These are phyloP conservation scores for Cucurbita ficifolia DNA, from an alignment of 306 rosid species.

Conservation along the genomic window DNA sequence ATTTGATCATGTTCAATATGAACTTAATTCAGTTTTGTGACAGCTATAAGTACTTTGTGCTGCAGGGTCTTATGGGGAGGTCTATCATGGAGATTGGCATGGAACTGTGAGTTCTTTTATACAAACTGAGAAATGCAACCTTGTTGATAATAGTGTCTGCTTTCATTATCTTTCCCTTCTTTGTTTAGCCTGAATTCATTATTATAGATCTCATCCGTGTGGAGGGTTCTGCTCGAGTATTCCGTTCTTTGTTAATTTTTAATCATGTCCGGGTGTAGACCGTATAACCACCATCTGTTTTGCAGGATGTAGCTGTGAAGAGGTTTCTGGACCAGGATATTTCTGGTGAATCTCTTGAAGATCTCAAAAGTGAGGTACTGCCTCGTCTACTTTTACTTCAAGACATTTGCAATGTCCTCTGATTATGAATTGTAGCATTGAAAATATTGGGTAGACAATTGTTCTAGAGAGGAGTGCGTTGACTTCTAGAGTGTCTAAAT, in stretches of 20 bases:
- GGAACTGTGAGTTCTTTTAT: slow-evolving; percentile 74
- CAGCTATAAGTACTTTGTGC: slow-evolving; percentile 3
- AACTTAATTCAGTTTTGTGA: slow-evolving; percentile 9
- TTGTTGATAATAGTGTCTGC: neutral
- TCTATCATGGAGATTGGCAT: slow-evolving; percentile 85
- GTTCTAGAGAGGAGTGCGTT: neutral
- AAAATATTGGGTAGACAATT: neutral
- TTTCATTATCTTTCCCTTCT: neutral
- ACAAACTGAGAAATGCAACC: neutral
- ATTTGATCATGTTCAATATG: slow-evolving; percentile 4
- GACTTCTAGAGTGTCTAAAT: neutral
- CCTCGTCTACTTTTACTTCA: neutral
- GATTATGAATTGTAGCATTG: neutral
- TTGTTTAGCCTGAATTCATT: neutral
- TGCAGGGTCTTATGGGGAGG: slow-evolving; percentile 99
- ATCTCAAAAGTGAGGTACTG: slow-evolving; percentile 83
- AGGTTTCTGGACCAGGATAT: slow-evolving; percentile 80
- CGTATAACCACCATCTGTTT: slow-evolving; percentile 11
- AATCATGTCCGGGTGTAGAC: slow-evolving; percentile 7
- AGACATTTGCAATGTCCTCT: neutral
- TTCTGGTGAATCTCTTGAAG: slow-evolving; percentile 81
- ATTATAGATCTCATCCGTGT: neutral
- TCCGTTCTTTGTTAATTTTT: neutral
- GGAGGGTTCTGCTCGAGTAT: neutral
- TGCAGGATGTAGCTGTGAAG: slow-evolving; percentile 92